Conservation (phyloP, 768 basidiomycete genomes). For the Lactarius evosmus region DNA sequence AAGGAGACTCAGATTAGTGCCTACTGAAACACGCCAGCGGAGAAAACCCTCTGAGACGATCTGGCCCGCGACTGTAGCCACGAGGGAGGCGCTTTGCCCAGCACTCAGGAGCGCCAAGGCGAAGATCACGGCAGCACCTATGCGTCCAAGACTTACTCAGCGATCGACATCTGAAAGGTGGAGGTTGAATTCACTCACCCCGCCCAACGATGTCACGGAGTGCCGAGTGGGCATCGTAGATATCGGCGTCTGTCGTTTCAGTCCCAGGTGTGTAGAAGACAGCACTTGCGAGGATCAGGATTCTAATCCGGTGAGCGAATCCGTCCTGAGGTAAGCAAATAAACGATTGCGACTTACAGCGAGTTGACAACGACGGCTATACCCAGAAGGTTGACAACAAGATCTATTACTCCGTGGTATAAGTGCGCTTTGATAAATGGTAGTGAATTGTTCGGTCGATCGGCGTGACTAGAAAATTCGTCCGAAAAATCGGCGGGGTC, state of each 20-base stretch:
- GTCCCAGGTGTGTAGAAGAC: constrained; percentile 60
- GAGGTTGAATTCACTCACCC: constrained; percentile 42
- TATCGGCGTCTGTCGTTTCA: constrained; percentile 52
- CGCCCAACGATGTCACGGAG: constrained; percentile 65
- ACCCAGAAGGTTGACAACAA: constrained; percentile 67
- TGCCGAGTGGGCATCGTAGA: constrained; percentile 81
- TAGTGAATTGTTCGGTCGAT: constrained; percentile 55
- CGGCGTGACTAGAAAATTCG: constrained; percentile 29
- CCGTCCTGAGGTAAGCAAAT: background rate
- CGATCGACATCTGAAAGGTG: background rate
- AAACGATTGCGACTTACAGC: constrained; percentile 46
- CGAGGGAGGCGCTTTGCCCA: constrained; percentile 87
- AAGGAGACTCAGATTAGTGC: constrained; percentile 28
- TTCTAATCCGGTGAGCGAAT: constrained; percentile 42
- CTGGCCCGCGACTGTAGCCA: constrained; percentile 89
- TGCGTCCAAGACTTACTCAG: constrained; percentile 15
- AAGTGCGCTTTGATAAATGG: constrained; percentile 60
- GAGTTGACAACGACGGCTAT: constrained; percentile 90
- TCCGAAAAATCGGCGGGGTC: constrained; percentile 7
- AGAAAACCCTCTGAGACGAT: constrained; percentile 89
- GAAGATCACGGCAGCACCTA: constrained; percentile 82
- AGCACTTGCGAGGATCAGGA: constrained; percentile 76
- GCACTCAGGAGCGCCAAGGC: constrained; percentile 81
- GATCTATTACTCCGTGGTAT: constrained; percentile 62
- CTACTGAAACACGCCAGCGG: constrained; percentile 76